Base-by-base conservation (phyloP, 2,329 filamentous ascomycete species). In the Fonsecaea pugnacius region DNA sequence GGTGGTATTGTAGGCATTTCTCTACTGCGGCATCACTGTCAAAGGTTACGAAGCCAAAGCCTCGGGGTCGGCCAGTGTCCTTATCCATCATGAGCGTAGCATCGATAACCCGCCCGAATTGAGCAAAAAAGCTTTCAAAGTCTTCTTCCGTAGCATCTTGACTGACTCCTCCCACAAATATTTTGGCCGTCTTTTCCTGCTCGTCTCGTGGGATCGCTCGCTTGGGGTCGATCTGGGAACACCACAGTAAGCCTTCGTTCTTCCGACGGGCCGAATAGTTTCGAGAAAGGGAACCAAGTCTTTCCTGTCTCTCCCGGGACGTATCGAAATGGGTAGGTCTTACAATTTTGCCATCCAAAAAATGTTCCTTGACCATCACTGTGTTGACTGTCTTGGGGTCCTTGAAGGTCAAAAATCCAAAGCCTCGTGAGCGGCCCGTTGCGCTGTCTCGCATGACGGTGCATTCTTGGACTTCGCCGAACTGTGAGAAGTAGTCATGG, bases 21-120 rank as follows among this genome's bases (percentile, higher is more conserved):
- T 99, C 95, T 51, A 99, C 95, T 18, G 95, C 95, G 16, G 91
- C 89, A 73, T 99, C 95, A 70, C 89, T 96, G 78, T 99, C 95
- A 72, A 99, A 99, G 0, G 95, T 99, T 59, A 99, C 95, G 76
- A 99, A 99, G 14, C 95, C 95, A 73, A 99, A 99, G 1, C 95
- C 95, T 74, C 95, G 86, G 2, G 95, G 95, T 46, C 95, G 87
- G n/a, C 95, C 95, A 0, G 95, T 99, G 77, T 99, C 95, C 79
- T 99, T 99, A 77, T 99, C 95, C 88, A 99, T 99, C 95, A 99
- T 99, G 2, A 99, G 87, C 0, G 95, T 99, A 1, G 95, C 95
- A 78, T 99, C 95, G 43, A 99, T 89, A 21, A 99, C 95, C 66
- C 94, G 89, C 32, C 95, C 95, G 73, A 98, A 99, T 74, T 96